A percentile compares a stretch with the other conserved stretches of the same genome.
Conservation (phyloP, 495 filamentous ascomycete species). For the Talaromyces adpressus region DNA sequence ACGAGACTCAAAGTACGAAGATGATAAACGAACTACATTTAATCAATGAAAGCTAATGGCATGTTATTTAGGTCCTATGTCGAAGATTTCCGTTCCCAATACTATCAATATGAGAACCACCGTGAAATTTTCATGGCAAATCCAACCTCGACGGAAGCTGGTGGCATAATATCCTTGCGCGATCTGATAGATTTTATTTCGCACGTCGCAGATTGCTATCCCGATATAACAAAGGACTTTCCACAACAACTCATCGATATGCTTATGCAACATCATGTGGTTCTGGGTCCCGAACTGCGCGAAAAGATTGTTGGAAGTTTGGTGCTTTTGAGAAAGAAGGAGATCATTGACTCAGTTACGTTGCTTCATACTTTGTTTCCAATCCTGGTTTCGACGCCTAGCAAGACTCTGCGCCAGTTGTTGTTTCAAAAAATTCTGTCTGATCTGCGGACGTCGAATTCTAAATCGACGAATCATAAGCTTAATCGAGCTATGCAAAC, state of each 20-base stretch:
- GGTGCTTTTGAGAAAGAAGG: slow-evolving; percentile 81
- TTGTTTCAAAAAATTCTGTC: slow-evolving; percentile 88
- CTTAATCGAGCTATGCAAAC: slow-evolving; percentile 91
- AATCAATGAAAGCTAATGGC: not conserved
- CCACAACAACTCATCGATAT: slow-evolving; percentile 75
- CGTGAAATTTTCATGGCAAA: slow-evolving; percentile 83
- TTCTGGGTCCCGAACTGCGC: slow-evolving; percentile 71
- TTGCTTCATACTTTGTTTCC: slow-evolving; percentile 88
- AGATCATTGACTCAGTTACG: slow-evolving; percentile 76
- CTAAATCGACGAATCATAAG: slow-evolving; percentile 78
- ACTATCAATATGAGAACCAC: slow-evolving; percentile 85
- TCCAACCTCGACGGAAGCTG: slow-evolving; percentile 61
- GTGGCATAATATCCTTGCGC: slow-evolving; percentile 69
- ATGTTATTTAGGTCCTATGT: slow-evolving; percentile 57
- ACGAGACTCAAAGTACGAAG: slow-evolving; percentile 65
- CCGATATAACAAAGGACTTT: slow-evolving; percentile 67
- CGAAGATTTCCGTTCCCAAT: slow-evolving; percentile 82
- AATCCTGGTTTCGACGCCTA: slow-evolving; percentile 77
- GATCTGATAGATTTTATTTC: slow-evolving; percentile 86
- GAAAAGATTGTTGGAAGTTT: slow-evolving; percentile 94
- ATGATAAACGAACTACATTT: slow-evolving; percentile 3
- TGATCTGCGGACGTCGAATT: slow-evolving; percentile 78
- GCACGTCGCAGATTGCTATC: slow-evolving; percentile 91
- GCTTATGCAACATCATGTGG: slow-evolving; percentile 70
- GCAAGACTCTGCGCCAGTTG: slow-evolving; percentile 75